Evolutionary conservation across 441 rosid genomes (phyloP).

Genomic region (Adansonia rubrostipa): DNA sequence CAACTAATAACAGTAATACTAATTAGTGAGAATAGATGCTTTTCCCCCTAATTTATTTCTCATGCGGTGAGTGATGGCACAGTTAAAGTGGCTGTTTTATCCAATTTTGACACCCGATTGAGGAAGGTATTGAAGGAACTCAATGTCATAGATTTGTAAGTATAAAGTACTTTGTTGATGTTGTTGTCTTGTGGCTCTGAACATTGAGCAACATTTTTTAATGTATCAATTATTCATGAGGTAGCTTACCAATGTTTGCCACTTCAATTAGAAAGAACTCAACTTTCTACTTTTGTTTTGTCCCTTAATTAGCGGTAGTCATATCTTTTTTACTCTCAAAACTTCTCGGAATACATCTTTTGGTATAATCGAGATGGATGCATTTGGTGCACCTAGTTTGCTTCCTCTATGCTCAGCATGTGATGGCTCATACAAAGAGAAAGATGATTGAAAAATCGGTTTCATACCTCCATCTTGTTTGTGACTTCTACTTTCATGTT

Average conservation of each 20-base stretch:
- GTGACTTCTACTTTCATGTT: not conserved
- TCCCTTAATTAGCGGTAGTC: not conserved
- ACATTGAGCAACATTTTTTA: not conserved
- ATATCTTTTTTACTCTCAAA: not conserved
- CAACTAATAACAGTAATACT: slow-evolving; percentile 4
- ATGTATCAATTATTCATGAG: not conserved
- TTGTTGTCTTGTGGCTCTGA: slow-evolving; percentile 6
- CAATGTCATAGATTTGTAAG: slow-evolving; percentile 74
- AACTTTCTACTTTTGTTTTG: not conserved
- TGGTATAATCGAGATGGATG: not conserved
- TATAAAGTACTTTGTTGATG: not conserved
- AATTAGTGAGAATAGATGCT: not conserved
- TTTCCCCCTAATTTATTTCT: slow-evolving; percentile 30
- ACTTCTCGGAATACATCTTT: slow-evolving; percentile 1
- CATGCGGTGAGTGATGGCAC: slow-evolving; percentile 38
- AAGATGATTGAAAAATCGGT: not conserved
- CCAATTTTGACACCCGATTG: slow-evolving; percentile 79
- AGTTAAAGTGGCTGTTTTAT: slow-evolving; percentile 90
- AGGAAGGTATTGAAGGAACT: slow-evolving; percentile 85
- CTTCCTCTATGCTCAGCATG: not conserved
- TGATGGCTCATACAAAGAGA: slow-evolving; percentile 4
- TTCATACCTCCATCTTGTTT: not conserved
- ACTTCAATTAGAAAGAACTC: not conserved
- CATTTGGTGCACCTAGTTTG: not conserved
- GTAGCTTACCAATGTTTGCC: not conserved